A percentile compares a stretch with the other conserved stretches of the same genome.
phyloP scores from a whole-genome alignment of 495 filamentous ascomycete genomes.

The Hypoxylon lenormandii region DNA sequence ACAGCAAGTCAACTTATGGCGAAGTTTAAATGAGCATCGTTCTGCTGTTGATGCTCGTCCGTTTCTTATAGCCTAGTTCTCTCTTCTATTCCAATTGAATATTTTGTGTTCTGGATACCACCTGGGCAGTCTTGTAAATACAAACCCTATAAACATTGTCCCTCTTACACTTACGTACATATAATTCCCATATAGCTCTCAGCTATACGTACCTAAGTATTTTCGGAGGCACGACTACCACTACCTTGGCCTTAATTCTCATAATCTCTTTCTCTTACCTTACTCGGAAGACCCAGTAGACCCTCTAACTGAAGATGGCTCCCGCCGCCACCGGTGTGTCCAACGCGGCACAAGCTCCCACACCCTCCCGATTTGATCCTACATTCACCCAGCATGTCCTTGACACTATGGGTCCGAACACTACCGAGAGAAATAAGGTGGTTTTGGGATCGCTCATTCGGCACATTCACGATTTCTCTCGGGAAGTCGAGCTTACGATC shows the following conservation, averaged over 20 bases:
- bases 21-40: conserved; percentile 26
- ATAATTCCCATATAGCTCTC: background rate
- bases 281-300: conserved; percentile 26
- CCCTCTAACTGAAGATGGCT: conserved; percentile 33
- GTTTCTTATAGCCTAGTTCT: conserved; percentile 6
- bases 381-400: conserved; percentile 80
- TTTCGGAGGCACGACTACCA: no score
- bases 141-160: background rate
- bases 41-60: conserved; percentile 13
- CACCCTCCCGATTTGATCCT: conserved; percentile 70
- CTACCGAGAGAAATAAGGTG: conserved; percentile 72
- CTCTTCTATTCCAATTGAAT: conserved; percentile 5
- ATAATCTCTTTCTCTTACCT: conserved; percentile 11
- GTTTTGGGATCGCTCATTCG: conserved; percentile 74
- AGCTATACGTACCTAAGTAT: no score
- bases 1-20: conserved; percentile 14
- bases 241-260: background rate
- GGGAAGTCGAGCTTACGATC: conserved; percentile 81
- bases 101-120: conserved; percentile 12
- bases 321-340: conserved; percentile 34
- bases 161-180: background rate
- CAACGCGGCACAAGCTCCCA: conserved; percentile 42
- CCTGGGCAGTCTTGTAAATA: conserved; percentile 24
- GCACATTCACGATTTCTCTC: conserved; percentile 85
- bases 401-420: conserved; percentile 80